Conservation (phyloP, 75 land plant species). For the Picea sitchensis region DNA sequence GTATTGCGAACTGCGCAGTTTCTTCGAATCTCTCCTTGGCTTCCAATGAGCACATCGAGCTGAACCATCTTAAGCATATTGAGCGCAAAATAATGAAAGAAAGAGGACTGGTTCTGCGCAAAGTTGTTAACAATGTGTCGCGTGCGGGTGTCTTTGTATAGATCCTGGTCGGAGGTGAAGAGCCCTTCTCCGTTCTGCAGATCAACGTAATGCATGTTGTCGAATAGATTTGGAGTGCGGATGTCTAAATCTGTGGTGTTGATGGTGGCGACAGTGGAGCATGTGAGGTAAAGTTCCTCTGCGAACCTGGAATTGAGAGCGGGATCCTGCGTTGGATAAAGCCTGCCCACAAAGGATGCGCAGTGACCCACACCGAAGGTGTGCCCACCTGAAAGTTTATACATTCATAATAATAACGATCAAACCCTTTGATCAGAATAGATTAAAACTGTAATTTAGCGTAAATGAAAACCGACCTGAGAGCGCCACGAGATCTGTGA, state of each 20-base stretch:
- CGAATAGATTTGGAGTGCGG: neutral
- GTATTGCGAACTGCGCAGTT: too few species aligned
- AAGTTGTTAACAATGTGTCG: neutral
- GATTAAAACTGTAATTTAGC: neutral
- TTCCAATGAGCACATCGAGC: constrained; percentile 15
- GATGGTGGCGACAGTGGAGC: neutral
- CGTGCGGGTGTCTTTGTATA: neutral
- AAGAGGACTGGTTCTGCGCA: neutral
- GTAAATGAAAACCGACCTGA: neutral
- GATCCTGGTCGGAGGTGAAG: neutral
- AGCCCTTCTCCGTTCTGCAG: neutral
- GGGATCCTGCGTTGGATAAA: constrained; percentile 27
- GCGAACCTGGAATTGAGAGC: neutral
- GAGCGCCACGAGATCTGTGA: neutral
- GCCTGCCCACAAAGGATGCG: constrained; percentile 10
- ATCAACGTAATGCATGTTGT: constrained; percentile 7
- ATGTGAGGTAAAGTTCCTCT: neutral
- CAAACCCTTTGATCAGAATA: neutral
- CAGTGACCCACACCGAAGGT: constrained; percentile 33
- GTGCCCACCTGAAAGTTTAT: constrained; percentile 22
- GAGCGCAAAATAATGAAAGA: neutral
- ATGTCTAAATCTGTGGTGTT: neutral
- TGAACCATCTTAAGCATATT: constrained; percentile 22
- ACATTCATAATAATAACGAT: neutral
- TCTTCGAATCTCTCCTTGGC: constrained; percentile 9